Base-by-base conservation (phyloP, 495 filamentous ascomycete species). In the Xylaria flabelliformis region DNA sequence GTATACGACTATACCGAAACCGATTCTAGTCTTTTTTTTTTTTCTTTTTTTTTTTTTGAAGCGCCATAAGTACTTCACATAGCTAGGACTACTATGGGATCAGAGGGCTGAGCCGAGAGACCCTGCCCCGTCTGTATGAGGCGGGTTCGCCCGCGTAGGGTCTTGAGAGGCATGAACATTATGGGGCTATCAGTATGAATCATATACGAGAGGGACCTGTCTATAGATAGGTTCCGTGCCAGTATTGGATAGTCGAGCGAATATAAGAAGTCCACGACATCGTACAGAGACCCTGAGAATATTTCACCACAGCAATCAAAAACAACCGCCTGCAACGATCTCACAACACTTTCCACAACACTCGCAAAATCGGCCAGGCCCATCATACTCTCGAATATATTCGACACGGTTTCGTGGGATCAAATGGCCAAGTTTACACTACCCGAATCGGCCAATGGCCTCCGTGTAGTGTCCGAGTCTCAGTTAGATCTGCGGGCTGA, bases 401-500 rank as follows among this genome's bases (percentile, higher is more conserved):
- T 17, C 67, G 7, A 67, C 32, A 64, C 32, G 13, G 53, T 51
- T 41, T 13, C 9, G 13, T 13, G 29, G 15, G 19, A 65, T 34
- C 21, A 66, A 34, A 72, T 73, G 72, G 19, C 53, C 8, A 68
- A 67, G 63, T 76, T 76, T 32, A 26, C 69, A 21, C 24, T 74
- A 15, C 74, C 74, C 51, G 10, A 55, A 41, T 72, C 74, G 26
- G 69, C 74, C 0, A 76, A 29, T n/a, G 69, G 72, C 34, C 74
- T 76, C 39, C 72, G 69, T 26, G 72, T 67, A 0, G 73, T 75
- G 44, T 71, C 73, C 4, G 67, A 65, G 24, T 68, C 67, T 19
- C 63, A 51, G 19, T 64, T 78, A 1, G 74, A 78, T 70, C 64
- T 74, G 26, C 76, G 76, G 2, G 69, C 74, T 19, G 70, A 72